These are phyloP conservation scores for Solanum arcanum DNA, from an alignment of 257 asterid species.

Conservation along the genomic window DNA sequence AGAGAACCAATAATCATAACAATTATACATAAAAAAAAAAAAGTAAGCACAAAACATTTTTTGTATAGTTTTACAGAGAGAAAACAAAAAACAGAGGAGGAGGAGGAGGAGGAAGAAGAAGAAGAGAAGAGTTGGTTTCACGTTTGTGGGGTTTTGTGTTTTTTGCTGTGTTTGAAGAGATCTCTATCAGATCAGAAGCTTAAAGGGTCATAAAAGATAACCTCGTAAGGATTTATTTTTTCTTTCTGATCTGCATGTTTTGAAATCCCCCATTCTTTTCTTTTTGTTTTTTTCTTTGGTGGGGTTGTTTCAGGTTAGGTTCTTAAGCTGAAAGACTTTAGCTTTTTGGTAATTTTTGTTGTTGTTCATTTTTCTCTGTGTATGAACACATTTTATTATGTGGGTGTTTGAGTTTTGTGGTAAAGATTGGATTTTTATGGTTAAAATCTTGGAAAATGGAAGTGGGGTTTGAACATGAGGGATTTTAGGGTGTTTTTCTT, in stretches of 20 bases:
- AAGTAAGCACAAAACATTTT: neutral
- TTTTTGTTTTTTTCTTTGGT: neutral
- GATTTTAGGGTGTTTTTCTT: neutral
- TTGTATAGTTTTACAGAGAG: neutral
- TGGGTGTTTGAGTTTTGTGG: neutral
- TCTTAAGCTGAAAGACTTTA: neutral
- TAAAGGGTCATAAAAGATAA: neutral
- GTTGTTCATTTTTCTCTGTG: neutral
- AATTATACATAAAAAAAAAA: neutral
- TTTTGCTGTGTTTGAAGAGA: neutral
- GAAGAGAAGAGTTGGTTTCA: neutral
- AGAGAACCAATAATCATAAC: neutral
- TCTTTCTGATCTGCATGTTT: neutral
- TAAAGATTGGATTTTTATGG: neutral
- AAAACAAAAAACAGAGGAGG: neutral
- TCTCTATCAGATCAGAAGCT: constrained; percentile 10
- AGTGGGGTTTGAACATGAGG: neutral
- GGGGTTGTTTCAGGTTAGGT: neutral
- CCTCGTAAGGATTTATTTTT: neutral
- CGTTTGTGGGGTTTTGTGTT: neutral
- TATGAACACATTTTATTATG: neutral
- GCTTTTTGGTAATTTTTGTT: neutral
- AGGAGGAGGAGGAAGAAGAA: neutral
- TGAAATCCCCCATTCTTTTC: neutral
- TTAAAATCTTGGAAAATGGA: neutral